These are phyloP conservation scores for Dactylis glomerata DNA, from an alignment of 176 grass and related monocot genomes.

Conservation along the genomic window DNA sequence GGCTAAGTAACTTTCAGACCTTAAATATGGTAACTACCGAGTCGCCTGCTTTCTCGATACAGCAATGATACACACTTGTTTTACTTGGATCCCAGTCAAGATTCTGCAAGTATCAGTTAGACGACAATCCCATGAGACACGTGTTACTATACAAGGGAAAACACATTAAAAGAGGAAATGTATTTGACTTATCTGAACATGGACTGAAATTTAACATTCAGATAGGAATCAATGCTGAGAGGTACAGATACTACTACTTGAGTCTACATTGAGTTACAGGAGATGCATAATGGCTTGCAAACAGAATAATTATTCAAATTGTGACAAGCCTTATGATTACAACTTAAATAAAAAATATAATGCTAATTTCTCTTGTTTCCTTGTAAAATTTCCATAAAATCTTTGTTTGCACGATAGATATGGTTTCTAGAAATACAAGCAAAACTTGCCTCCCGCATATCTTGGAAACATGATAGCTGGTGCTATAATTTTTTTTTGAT, in stretches of 20 bases:
- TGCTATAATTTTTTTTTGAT: neutral
- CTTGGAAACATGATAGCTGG: neutral
- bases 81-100: slow-evolving; percentile 47
- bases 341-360: neutral
- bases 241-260: neutral
- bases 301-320: neutral
- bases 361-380: neutral
- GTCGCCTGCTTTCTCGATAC: slow-evolving; percentile 37
- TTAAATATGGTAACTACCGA: slow-evolving; percentile 31
- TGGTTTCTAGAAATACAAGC: neutral
- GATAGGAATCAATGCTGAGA: neutral
- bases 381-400: neutral
- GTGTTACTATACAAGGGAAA: neutral
- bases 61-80: slow-evolving; percentile 52
- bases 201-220: neutral
- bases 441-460: neutral
- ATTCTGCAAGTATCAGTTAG: slow-evolving; percentile 37
- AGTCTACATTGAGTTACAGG: neutral
- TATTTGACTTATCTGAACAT: neutral
- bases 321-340: neutral
- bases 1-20: slow-evolving; percentile 25
- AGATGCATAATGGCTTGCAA: neutral
- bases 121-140: neutral
- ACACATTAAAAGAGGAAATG: neutral
- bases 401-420: neutral